phyloP scores from a whole-genome alignment of 2,329 filamentous ascomycete species.

The Claviceps digitariae region DNA sequence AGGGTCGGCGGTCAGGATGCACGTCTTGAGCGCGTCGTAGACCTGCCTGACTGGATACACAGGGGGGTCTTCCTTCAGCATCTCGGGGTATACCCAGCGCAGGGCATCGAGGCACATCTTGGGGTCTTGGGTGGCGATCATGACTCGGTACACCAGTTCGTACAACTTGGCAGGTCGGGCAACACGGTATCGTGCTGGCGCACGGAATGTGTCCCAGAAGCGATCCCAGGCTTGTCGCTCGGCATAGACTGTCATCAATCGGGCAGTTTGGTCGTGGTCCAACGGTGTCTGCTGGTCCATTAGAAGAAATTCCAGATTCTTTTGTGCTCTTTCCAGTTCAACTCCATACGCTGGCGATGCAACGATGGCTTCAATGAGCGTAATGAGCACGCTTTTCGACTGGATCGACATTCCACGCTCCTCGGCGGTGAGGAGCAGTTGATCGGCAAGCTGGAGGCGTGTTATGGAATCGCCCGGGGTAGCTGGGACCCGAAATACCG shows the following conservation, averaged over 20 bases:
- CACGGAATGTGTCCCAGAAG: constrained; percentile 49
- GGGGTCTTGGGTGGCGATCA: constrained; percentile 31
- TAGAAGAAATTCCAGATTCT: constrained; percentile 32
- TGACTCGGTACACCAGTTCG: constrained; percentile 33
- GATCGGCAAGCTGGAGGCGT: constrained; percentile 26
- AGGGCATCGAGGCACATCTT: constrained; percentile 32
- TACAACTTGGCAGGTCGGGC: constrained; percentile 42
- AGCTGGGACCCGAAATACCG: constrained; percentile 20
- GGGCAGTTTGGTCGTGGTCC: constrained; percentile 25
- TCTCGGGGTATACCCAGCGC: constrained; percentile 43
- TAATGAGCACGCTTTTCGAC: constrained; percentile 33
- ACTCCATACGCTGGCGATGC: constrained; percentile 16
- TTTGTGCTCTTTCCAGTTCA: constrained; percentile 25
- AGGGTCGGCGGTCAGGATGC: constrained; percentile 42
- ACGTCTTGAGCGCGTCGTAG: constrained; percentile 34
- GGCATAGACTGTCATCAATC: constrained; percentile 34
- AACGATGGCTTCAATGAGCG: constrained; percentile 29
- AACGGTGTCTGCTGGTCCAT: constrained; percentile 22
- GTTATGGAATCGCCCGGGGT: constrained; percentile 11
- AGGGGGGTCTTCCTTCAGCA: constrained; percentile 39
- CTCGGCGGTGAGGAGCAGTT: constrained; percentile 30
- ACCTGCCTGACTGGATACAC: constrained; percentile 32
- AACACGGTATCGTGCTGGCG: constrained; percentile 34
- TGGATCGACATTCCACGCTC: constrained; percentile 30
- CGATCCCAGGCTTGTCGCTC: constrained; percentile 34